Evolutionary conservation across 2,329 filamentous ascomycete species (phyloP), one percentile per base, ranked within the genome.

Genomic region (Hypocreales sp.): DNA sequence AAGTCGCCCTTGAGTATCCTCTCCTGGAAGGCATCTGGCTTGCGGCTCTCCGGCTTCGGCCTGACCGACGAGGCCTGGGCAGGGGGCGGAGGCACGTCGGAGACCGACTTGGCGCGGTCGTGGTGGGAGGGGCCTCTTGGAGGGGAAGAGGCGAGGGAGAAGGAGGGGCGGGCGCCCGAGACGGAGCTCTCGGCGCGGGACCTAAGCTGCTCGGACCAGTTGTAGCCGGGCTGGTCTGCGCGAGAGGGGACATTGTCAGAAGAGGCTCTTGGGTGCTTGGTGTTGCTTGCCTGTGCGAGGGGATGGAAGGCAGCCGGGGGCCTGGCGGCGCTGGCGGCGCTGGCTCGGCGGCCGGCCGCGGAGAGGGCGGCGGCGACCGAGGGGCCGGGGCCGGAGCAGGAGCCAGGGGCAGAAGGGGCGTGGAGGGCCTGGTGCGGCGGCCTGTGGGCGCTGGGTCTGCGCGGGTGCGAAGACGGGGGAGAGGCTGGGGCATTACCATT

Each of bases 1-100:
- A 98, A 95, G 47, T 98, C 90, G 24, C 87, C 90, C 59, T 93
- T 90, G 40, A 98, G 67, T 44, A 98, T 95, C 40, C 92, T 74
- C 65, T 98, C 90, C 55, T 94, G 86, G 59, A 94, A 90, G 36
- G 79, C 79, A 58, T 98, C 90, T 17, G 87, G 86, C 61, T 87
- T 92, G 38, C 64, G 64, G 20, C 64, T 58, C 42, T 62, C 53
- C 26, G 53, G 53, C 38, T 59, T 57, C 26, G 60, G 57, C 45
- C 55, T 59, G 36, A 55, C 47, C 22, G 57, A 41, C 25, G 61
- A 54, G 12, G 60, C 51, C 38, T 72, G 60, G 22, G 53, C 57
- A 12, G 67, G 69, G 22, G 67, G 69, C 19, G 57, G 58, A 2
- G 66, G 64, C 63, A 72, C 68, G 34, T 74, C 70, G 38, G 66